Evolutionary conservation across 148 eudicot genomes (phyloP), one percentile per base, ranked within the genome.

Genomic region (Nepenthes gracilis): DNA sequence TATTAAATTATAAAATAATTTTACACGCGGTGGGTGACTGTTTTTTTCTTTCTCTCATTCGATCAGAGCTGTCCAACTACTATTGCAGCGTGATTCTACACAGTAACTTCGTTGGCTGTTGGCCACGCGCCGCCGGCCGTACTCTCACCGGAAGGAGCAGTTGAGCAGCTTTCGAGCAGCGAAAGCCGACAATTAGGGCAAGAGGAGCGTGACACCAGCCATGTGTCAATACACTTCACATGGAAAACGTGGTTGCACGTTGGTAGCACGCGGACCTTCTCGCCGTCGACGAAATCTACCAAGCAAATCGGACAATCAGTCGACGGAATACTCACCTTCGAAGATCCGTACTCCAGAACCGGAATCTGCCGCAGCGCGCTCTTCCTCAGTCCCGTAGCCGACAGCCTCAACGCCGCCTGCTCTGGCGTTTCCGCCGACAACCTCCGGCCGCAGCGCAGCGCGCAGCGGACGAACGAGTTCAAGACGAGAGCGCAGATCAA

Each of bases 381-480:
- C 48, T 45, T 45, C 11, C 48, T 45, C 6, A 45, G 48, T 11
- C 48, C 48, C 11, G 8, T 45, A 6, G 48, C 8, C 8, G 48
- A 6, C 11, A 11, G 48, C 48, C 48, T 6, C 11, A 6, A 6
- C 11, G 48, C 48, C 6, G 48, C 48, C 48, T 45, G 48, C 48
- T 45, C 48, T 45, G 8, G 8, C 11, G 48, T 45, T 45, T 45
- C 8, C 6, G 11, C 6, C 1, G 6, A 6, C 6, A 45, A 11
- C 11, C 48, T 45, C 48, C 48, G 6, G 48, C 8, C 65, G 32
- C 82, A 81, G 34, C 82, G 62, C 9, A 77, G 58, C 9, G 76
- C 60, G 43, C 85, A 81, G 23, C 82, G 70, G 1, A 75, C 71
- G 0, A 77, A 57, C n/a, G 82, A 77, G 55, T 81, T 81, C n/a